These are phyloP conservation scores for Blastobotrys parvus DNA, from an alignment of 805 yeast species.

Conservation along the genomic window DNA sequence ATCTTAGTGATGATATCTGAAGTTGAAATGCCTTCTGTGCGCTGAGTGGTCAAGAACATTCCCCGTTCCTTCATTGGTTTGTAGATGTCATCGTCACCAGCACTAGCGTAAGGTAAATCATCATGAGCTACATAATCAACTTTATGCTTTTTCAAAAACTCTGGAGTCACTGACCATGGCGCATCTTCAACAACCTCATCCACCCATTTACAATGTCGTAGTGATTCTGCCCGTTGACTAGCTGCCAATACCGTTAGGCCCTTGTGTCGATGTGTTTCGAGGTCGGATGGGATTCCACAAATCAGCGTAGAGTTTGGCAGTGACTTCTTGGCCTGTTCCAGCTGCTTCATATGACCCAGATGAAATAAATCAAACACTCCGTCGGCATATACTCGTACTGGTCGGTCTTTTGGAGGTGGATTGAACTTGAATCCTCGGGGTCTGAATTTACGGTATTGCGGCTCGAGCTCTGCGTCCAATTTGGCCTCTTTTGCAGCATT, in stretches of 20 bases:
- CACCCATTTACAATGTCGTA: conserved; percentile 93
- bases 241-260: conserved; percentile 90
- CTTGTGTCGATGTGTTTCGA: conserved; percentile 82
- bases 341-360: conserved; percentile 94
- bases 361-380: conserved; percentile 97
- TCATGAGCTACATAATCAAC: conserved; percentile 98
- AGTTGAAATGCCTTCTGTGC: conserved; percentile 95
- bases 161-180: conserved; percentile 90
- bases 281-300: conserved; percentile 87
- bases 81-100: conserved; percentile 87
- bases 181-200: conserved; percentile 93
- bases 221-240: conserved; percentile 81
- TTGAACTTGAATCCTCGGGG: conserved; percentile 75
- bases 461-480: conserved; percentile 59
- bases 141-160: conserved; percentile 65
- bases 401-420: conserved; percentile 75
- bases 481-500: conserved; percentile 42
- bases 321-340: conserved; percentile 93
- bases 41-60: conserved; percentile 85
- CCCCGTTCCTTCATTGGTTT: conserved; percentile 87
- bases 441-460: conserved; percentile 62
- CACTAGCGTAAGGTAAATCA: conserved; percentile 87
- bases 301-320: conserved; percentile 77
- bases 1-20: conserved; percentile 93
- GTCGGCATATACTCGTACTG: conserved; percentile 93